phyloP scores from a whole-genome alignment of 805 yeast genomes.

The Metschnikowia proteae region DNA sequence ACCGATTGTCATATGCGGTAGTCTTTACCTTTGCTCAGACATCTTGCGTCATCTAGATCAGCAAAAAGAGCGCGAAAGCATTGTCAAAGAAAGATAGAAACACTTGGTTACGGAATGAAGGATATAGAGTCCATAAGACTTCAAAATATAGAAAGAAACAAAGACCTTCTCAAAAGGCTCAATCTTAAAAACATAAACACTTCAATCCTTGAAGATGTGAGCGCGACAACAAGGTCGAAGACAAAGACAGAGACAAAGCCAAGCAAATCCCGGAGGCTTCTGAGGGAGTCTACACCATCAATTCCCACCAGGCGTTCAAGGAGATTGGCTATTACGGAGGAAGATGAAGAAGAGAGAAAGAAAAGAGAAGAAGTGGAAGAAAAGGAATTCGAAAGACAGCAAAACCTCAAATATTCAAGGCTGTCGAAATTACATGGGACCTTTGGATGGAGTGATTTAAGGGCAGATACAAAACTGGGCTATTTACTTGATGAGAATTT shows the following conservation, averaged over 20 bases:
- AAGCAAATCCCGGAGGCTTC: slow-evolving; percentile 16
- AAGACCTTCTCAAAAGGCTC: slow-evolving; percentile 65
- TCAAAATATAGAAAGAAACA: slow-evolving; percentile 80
- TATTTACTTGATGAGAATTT: slow-evolving; percentile 26
- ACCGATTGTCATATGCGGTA: slow-evolving; percentile 39
- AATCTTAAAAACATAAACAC: slow-evolving; percentile 58
- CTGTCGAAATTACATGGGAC: slow-evolving; percentile 63
- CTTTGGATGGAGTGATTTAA: slow-evolving; percentile 56
- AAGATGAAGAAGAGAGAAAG: slow-evolving; percentile 33
- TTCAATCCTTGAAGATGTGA: slow-evolving; percentile 49
- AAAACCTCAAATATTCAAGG: slow-evolving; percentile 33
- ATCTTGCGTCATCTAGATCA: slow-evolving; percentile 24
- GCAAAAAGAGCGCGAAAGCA: slow-evolving; percentile 5
- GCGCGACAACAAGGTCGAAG: slow-evolving; percentile 18
- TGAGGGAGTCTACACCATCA: slow-evolving; percentile 23
- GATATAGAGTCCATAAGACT: slow-evolving; percentile 12
- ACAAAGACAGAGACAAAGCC: slow-evolving; percentile 15
- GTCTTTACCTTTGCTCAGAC: slow-evolving; percentile 41
- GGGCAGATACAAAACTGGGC: slow-evolving; percentile 41
- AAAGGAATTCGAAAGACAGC: slow-evolving; percentile 18
- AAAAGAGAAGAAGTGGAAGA: slow-evolving; percentile 40
- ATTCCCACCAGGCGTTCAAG: slow-evolving; percentile 73
- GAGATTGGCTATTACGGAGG: slow-evolving; percentile 57
- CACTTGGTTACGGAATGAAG: not conserved
- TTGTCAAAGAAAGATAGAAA: not conserved